phyloP scores from a whole-genome alignment of 2,329 filamentous ascomycete genomes.

The Trichoderma hamatum region DNA sequence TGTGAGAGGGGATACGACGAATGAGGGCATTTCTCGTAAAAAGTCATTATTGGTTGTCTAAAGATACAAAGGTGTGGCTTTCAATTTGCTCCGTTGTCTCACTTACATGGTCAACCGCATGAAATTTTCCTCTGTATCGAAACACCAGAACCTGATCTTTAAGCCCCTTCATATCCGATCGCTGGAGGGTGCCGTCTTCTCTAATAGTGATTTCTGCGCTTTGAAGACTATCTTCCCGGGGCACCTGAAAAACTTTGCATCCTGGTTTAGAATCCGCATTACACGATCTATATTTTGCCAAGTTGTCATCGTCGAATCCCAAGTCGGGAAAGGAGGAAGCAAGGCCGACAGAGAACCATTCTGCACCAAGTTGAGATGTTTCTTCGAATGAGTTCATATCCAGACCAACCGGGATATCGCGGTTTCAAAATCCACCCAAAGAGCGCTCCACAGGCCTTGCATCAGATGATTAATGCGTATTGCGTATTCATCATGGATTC shows the following conservation, averaged over 20 bases:
- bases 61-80: background rate
- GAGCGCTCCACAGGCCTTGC: background rate
- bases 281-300: conserved; percentile 46
- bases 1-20: conserved; percentile 67
- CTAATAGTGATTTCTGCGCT: conserved; percentile 44
- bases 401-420: background rate
- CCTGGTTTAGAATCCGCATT: conserved; percentile 47
- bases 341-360: conserved; percentile 60
- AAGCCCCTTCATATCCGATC: conserved; percentile 42
- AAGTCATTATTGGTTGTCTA: background rate
- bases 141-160: conserved; percentile 68
- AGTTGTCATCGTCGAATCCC: conserved; percentile 42
- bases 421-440: background rate
- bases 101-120: conserved; percentile 69
- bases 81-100: background rate
- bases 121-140: conserved; percentile 63
- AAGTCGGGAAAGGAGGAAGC: conserved; percentile 60
- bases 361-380: conserved; percentile 26
- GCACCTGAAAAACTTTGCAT: conserved; percentile 63
- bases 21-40: conserved; percentile 64
- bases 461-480: background rate
- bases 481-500: background rate
- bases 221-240: conserved; percentile 43
- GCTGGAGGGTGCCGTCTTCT: conserved; percentile 37
- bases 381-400: conserved; percentile 35